A percentile compares a stretch with the other conserved stretches of the same genome.
phyloP scores from a whole-genome alignment of 1,139 yeast genomes.

The Candida sp. region DNA sequence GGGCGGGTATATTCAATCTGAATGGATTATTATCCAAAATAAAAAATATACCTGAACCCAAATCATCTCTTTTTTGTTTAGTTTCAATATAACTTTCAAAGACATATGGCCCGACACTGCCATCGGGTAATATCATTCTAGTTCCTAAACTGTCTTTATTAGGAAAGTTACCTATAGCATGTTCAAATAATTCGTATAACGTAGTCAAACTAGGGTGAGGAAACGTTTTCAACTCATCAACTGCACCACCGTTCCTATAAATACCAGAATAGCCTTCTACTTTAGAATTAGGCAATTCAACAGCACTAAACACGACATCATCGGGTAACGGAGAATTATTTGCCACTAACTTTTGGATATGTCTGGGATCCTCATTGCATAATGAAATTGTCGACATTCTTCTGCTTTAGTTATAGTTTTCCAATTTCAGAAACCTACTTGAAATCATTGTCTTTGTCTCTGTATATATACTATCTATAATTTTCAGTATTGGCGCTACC shows the following conservation, averaged over 20 bases:
- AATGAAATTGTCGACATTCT: conserved; percentile 5
- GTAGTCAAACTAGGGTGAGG: conserved; percentile 54
- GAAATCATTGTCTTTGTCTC: not conserved
- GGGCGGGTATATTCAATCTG: conserved; percentile 24
- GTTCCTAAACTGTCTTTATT: conserved; percentile 49
- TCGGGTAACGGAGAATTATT: conserved; percentile 8
- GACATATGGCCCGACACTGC: conserved; percentile 41
- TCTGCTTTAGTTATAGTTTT: too few relatives aligned
- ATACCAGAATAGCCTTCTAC: conserved; percentile 28
- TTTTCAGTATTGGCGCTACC: not conserved
- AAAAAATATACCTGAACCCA: conserved; percentile 66
- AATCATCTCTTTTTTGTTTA: conserved; percentile 37
- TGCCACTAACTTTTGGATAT: conserved; percentile 5
- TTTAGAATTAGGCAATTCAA: conserved; percentile 21
- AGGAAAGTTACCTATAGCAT: conserved; percentile 32
- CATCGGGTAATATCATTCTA: conserved; percentile 33
- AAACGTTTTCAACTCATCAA: conserved; percentile 32
- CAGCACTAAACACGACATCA: not conserved
- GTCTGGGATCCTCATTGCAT: conserved; percentile 9
- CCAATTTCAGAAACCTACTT: not conserved
- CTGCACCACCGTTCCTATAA: conserved; percentile 15
- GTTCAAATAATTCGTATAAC: conserved; percentile 45
- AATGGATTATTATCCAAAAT: conserved; percentile 44
- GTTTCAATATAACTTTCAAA: conserved; percentile 46
- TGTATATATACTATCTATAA: not conserved